phyloP scores from a whole-genome alignment of 306 rosid genomes.

The Cucurbita maxima region DNA sequence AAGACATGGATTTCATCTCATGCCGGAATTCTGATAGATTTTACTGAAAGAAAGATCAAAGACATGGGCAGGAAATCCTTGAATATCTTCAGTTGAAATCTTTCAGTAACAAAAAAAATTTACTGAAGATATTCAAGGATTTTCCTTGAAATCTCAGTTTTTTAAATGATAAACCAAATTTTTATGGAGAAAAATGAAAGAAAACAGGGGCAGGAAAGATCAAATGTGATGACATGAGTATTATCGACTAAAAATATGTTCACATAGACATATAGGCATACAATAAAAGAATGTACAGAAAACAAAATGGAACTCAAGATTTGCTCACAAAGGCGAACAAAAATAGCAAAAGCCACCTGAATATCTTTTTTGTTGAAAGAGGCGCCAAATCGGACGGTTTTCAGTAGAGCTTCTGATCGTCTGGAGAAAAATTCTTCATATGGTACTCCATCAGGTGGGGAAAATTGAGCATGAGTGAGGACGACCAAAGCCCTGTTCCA shows the following conservation, averaged over 20 bases:
- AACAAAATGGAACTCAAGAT: neutral
- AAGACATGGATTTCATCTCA: no score
- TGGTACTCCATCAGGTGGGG: constrained; percentile 84
- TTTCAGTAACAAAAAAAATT: no score
- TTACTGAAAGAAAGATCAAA: neutral
- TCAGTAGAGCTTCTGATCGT: constrained; percentile 79
- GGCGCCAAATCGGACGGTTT: constrained; percentile 43
- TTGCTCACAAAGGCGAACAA: neutral
- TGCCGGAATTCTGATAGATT: neutral
- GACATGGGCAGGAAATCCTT: neutral
- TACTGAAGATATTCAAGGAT: no score
- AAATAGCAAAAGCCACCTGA: constrained; percentile 26
- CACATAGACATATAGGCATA: neutral
- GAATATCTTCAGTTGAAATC: neutral
- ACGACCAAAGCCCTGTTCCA: constrained; percentile 82
- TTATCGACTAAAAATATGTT: neutral
- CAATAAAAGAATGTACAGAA: neutral
- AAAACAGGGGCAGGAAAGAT: neutral
- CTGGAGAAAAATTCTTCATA: constrained; percentile 68
- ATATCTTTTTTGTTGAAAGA: constrained; percentile 40
- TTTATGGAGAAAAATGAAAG: neutral
- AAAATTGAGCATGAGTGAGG: constrained; percentile 83
- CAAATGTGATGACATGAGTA: neutral
- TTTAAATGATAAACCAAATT: neutral
- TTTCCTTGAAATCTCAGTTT: no score